These are phyloP conservation scores for Fimicolochytrium jonesii DNA, from an alignment of 192 early-diverging fungal genomes.

Conservation along the genomic window DNA sequence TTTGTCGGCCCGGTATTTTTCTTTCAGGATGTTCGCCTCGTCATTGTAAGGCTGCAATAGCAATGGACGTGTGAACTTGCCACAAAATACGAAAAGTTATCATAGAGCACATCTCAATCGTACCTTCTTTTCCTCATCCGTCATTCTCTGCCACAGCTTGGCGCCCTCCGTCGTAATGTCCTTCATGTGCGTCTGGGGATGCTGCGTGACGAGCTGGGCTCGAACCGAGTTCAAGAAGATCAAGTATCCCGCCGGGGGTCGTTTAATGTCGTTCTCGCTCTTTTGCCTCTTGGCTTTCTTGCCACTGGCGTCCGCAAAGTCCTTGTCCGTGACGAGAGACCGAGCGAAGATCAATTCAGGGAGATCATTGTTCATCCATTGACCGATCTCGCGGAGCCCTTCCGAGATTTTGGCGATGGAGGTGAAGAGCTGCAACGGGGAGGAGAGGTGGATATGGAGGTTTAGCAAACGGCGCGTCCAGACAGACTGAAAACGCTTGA, in stretches of 20 bases:
- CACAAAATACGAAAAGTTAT: not conserved
- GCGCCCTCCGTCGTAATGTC: not conserved
- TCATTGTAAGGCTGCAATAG: not conserved
- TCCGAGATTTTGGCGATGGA: too few species aligned
- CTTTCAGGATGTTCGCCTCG: not conserved
- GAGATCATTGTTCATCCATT: too few species aligned
- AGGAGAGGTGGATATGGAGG: too few species aligned
- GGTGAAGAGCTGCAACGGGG: too few species aligned
- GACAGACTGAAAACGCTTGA: too few species aligned
- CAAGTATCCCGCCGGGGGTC: not conserved
- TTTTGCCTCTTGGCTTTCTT: not conserved
- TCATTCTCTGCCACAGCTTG: not conserved
- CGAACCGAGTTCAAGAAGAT: slow-evolving; percentile 1
- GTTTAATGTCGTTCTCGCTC: not conserved
- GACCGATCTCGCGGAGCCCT: too few species aligned
- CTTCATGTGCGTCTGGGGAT: not conserved
- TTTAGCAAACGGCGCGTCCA: too few species aligned
- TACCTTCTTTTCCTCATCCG: not conserved
- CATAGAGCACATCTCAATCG: too few species aligned
- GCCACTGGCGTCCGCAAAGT: not conserved
- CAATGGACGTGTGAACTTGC: not conserved
- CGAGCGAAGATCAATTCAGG: too few species aligned
- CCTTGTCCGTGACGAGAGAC: too few species aligned
- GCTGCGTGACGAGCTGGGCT: not conserved
- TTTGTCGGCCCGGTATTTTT: not conserved